These are phyloP conservation scores for Kodamaea sp. DNA, from an alignment of 1,139 yeast genomes.

Conservation along the genomic window DNA sequence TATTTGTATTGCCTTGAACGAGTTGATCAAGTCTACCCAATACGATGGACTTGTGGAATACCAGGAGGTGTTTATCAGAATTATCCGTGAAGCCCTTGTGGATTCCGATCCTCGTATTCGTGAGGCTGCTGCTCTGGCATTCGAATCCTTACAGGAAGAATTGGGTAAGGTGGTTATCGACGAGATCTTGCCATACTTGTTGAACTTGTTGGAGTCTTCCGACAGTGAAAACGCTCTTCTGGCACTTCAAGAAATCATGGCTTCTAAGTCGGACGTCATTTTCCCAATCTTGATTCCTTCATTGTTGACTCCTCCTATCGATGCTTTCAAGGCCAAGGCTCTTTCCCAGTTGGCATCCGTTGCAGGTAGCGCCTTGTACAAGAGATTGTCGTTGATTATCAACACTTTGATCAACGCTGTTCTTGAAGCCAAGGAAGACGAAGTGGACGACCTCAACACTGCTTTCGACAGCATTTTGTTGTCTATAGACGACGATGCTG, in stretches of 20 bases:
- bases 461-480: slow-evolving; percentile 70
- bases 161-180: slow-evolving; percentile 87
- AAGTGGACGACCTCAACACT: slow-evolving; percentile 41
- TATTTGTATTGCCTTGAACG: slow-evolving; percentile 90
- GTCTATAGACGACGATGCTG: slow-evolving; percentile 77
- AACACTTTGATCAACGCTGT: slow-evolving; percentile 70
- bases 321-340: slow-evolving; percentile 81
- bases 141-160: slow-evolving; percentile 79
- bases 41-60: slow-evolving; percentile 62
- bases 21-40: slow-evolving; percentile 76
- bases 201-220: slow-evolving; percentile 64
- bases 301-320: slow-evolving; percentile 77
- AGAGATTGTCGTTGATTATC: slow-evolving; percentile 68
- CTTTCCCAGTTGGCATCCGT: slow-evolving; percentile 87
- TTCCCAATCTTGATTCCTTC: slow-evolving; percentile 94
- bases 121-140: slow-evolving; percentile 88
- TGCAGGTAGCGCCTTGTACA: slow-evolving; percentile 83
- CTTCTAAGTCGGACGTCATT: slow-evolving; percentile 83
- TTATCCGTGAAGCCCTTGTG: slow-evolving; percentile 76
- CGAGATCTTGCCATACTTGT: slow-evolving; percentile 81
- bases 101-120: slow-evolving; percentile 76
- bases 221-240: slow-evolving; percentile 79
- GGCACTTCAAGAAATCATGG: slow-evolving; percentile 91
- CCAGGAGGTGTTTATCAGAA: slow-evolving; percentile 69
- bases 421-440: slow-evolving; percentile 37